Evolutionary conservation across 2,329 filamentous ascomycete species (phyloP).

Genomic region (Aspergillus flavus): DNA sequence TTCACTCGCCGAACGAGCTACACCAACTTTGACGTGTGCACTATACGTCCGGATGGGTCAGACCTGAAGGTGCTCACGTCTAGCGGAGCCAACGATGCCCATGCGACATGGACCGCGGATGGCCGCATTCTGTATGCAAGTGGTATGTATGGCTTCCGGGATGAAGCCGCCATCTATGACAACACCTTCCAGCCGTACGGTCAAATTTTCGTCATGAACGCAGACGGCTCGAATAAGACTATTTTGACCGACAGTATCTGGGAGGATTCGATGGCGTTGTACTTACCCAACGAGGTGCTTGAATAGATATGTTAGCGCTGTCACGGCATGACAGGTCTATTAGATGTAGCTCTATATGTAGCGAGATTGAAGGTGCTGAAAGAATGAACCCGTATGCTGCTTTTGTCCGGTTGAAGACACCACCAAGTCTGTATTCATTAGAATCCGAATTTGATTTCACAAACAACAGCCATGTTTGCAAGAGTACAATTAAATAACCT

Average conservation of each 20-base stretch:
- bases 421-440: not conserved
- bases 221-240: conserved; percentile 40
- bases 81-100: conserved; percentile 46
- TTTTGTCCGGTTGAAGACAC: not conserved
- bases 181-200: conserved; percentile 51
- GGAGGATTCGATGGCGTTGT: conserved; percentile 37
- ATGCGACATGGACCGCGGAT: conserved; percentile 49
- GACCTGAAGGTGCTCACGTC: conserved; percentile 38
- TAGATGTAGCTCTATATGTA: not conserved
- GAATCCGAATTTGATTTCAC: not conserved
- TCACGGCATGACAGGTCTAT: not conserved
- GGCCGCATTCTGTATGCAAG: conserved; percentile 46
- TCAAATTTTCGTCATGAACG: conserved; percentile 49
- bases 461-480: not conserved
- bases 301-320: not conserved
- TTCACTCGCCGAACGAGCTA: conserved; percentile 41
- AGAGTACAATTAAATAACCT: not conserved
- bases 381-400: not conserved
- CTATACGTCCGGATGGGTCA: conserved; percentile 45
- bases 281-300: conserved; percentile 8
- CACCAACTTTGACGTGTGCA: conserved; percentile 46
- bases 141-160: conserved; percentile 49
- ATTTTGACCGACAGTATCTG: conserved; percentile 33
- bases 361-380: not conserved
- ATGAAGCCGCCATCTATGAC: conserved; percentile 46